These are phyloP conservation scores for Acmispon strigosus DNA, from an alignment of 306 rosid genomes.

Conservation along the genomic window DNA sequence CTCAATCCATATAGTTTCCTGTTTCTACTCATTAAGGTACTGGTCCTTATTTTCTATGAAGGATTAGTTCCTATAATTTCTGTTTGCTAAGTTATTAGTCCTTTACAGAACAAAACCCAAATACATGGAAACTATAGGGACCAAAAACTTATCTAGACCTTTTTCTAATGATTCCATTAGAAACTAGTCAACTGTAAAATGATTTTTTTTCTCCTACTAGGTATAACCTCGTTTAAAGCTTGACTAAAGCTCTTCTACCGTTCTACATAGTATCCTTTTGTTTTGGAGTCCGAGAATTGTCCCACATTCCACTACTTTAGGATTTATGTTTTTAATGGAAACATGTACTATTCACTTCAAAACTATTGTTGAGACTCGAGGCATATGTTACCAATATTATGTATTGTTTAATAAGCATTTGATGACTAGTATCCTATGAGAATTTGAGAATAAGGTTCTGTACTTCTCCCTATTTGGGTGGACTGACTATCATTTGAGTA, in stretches of 20 bases:
- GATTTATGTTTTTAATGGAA: background rate
- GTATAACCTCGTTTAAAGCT: background rate
- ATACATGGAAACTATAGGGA: background rate
- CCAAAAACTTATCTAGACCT: background rate
- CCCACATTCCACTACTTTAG: background rate
- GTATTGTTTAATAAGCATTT: conserved; percentile 4
- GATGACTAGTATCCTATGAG: background rate
- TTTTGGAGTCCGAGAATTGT: background rate
- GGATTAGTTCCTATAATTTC: background rate
- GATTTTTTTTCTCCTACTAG: background rate
- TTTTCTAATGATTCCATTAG: background rate
- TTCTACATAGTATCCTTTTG: background rate
- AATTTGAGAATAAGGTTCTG: background rate
- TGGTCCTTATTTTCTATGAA: background rate
- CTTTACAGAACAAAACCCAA: background rate
- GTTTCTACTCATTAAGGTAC: background rate
- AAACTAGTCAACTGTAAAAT: background rate
- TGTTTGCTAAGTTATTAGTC: background rate
- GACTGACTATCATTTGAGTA: conserved; percentile 5
- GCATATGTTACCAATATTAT: background rate
- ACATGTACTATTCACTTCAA: background rate
- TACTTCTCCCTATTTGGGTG: conserved; percentile 5
- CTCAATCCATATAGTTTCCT: background rate
- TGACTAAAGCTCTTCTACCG: background rate
- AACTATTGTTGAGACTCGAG: conserved; percentile 5